Evolutionary conservation across 345 rosid species (phyloP).

Genomic region (Luvunga scandens): DNA sequence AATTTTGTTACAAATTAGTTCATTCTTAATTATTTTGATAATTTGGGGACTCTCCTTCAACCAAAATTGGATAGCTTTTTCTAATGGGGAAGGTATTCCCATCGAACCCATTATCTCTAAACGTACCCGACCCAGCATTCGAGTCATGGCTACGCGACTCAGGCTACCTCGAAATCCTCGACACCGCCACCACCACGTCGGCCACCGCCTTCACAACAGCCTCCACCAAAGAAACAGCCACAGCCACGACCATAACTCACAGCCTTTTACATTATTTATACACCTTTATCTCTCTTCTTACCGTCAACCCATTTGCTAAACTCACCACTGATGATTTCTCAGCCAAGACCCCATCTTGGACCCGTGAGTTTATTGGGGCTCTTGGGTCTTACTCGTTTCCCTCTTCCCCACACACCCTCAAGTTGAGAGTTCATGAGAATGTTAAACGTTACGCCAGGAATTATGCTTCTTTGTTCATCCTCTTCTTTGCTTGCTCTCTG

Average conservation of each 20-base stretch:
- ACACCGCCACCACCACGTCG: conserved; percentile 35
- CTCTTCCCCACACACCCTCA: conserved; percentile 50
- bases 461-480: conserved; percentile 68
- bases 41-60: too few relatives aligned
- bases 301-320: conserved; percentile 83
- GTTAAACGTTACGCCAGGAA: conserved; percentile 86
- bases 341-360: conserved; percentile 78
- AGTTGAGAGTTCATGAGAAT: conserved; percentile 84
- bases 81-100: conserved; percentile 35
- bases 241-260: conserved; percentile 29
- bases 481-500: conserved; percentile 88
- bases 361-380: conserved; percentile 65
- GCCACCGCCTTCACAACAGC: conserved; percentile 20
- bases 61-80: background rate
- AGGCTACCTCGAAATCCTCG: conserved; percentile 89
- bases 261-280: conserved; percentile 21
- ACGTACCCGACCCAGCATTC: conserved; percentile 76
- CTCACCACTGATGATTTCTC: conserved; percentile 81
- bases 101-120: conserved; percentile 64
- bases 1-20: too few relatives aligned
- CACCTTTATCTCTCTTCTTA: conserved; percentile 56
- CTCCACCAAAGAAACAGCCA: conserved; percentile 19
- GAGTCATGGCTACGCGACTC: conserved; percentile 95
- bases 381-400: conserved; percentile 75
- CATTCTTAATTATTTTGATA: too few relatives aligned